A percentile compares a stretch with the other conserved stretches of the same genome.
Evolutionary conservation across 2,329 filamentous ascomycete genomes (phyloP).

Genomic region (Didymella arachidicola): DNA sequence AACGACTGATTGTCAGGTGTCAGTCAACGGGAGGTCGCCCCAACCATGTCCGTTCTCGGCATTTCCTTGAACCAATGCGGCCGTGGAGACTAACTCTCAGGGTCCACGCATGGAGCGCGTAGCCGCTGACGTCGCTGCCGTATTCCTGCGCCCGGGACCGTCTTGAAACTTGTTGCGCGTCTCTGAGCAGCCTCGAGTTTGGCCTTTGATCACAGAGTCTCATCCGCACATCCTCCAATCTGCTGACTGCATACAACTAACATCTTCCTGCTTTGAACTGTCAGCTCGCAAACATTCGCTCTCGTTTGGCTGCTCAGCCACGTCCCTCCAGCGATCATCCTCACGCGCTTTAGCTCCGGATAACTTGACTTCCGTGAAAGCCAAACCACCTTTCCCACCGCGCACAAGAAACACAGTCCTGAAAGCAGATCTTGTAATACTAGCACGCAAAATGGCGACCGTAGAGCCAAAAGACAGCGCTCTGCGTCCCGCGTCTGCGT

Average conservation of each 20-base stretch:
- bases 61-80: conserved; percentile 8
- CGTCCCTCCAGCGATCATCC: conserved; percentile 23
- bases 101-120: conserved; percentile 15
- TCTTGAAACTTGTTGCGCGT: conserved; percentile 30
- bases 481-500: conserved; percentile 17
- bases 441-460: conserved; percentile 28
- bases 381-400: conserved; percentile 10
- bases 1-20: conserved; percentile 3
- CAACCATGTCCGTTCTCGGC: conserved; percentile 1
- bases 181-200: conserved; percentile 23
- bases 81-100: conserved; percentile 23
- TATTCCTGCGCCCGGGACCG: conserved; percentile 27
- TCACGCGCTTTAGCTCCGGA: conserved; percentile 30
- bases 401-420: conserved; percentile 1
- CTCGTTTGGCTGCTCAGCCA: conserved; percentile 22
- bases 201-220: conserved; percentile 19
- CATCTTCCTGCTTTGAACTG: background rate
- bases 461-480: conserved; percentile 25
- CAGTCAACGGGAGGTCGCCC: conserved; percentile 5
- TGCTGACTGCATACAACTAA: conserved; percentile 14
- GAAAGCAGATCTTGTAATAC: background rate
- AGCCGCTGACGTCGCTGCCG: conserved; percentile 40
- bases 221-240: conserved; percentile 5
- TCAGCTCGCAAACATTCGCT: conserved; percentile 16
- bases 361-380: conserved; percentile 28